phyloP scores from a whole-genome alignment of 495 filamentous ascomycete genomes.

The Parathielavia hyrcaniae region DNA sequence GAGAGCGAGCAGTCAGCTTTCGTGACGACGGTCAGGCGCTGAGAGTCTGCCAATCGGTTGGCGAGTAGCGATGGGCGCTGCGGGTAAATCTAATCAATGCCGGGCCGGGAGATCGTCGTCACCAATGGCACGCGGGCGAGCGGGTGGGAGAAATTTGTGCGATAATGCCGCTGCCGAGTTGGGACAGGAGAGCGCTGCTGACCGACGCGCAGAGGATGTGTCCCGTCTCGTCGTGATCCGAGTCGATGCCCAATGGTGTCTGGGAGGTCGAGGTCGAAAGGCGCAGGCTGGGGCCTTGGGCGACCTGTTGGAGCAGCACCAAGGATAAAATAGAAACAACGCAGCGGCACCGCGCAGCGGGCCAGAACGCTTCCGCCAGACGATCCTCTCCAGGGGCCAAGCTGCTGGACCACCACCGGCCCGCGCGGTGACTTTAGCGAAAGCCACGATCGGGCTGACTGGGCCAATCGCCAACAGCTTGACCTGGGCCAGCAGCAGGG shows the following conservation, averaged over 20 bases:
- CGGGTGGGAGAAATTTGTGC: constrained; percentile 25
- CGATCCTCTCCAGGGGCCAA: constrained; percentile 14
- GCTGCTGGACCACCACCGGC: constrained; percentile 3
- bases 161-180: constrained; percentile 30
- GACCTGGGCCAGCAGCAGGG: background rate
- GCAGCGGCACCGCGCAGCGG: constrained; percentile 12
- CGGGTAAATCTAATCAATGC: constrained; percentile 34
- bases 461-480: background rate
- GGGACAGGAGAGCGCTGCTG: constrained; percentile 3
- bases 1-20: background rate
- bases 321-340: constrained; percentile 19
- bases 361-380: constrained; percentile 16
- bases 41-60: constrained; percentile 9
- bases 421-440: constrained; percentile 4
- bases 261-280: background rate
- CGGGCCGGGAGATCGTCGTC: constrained; percentile 20
- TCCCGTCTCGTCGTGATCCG: background rate
- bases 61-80: constrained; percentile 32
- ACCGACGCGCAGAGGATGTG: constrained; percentile 1
- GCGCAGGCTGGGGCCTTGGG: background rate
- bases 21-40: background rate
- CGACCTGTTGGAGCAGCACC: constrained; percentile 3
- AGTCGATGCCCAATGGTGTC: background rate
- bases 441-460: constrained; percentile 8
- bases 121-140: constrained; percentile 29